Evolutionary conservation across 352 stramenopile species (phyloP), one percentile per base, ranked within the genome.

Genomic region (Vaucheria bursata): DNA sequence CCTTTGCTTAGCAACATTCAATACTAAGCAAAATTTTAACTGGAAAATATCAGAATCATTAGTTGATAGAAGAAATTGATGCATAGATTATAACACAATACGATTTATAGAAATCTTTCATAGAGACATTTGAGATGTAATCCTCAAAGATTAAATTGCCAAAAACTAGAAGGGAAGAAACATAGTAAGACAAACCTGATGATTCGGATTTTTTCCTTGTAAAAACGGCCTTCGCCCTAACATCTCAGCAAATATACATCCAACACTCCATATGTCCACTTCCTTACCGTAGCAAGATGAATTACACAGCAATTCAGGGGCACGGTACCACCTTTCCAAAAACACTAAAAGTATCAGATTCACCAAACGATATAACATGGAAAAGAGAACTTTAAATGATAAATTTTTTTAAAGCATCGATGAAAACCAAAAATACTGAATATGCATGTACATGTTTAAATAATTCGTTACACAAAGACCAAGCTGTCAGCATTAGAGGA

Each of bases 161-260:
- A n/a, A n/a, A n/a, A n/a, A n/a, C n/a, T n/a, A n/a, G n/a, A n/a
- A n/a, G n/a, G n/a, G n/a, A n/a, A n/a, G n/a, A n/a, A n/a, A n/a
- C n/a, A n/a, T n/a, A n/a, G n/a, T n/a, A n/a, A n/a, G n/a, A 2
- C 69, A 7, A 71, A 33, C 91, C 86, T 99, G 96, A 85, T 99
- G 92, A 86, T 99, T 97, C 84, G 98, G 99, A 85, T 99, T 95
- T 72, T 98, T 91, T 6, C 96, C 96, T 5, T 94, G 94, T 84
- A 99, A 99, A 39, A 98, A 91, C 74, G 95, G 94, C 73, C 97
- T 97, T 72, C 96, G 88, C 7, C 88, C 89, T 77, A 99, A 92
- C 78, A 99, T 92, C 84, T 99, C 96, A 1, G 93, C 96, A 78
- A 99, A 98, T 74, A 99, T 99, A 82, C 96, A 99, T 31, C 96